These are phyloP conservation scores for Dactylorhiza incarnata DNA, from an alignment of 106 monocot genomes.

Conservation along the genomic window DNA sequence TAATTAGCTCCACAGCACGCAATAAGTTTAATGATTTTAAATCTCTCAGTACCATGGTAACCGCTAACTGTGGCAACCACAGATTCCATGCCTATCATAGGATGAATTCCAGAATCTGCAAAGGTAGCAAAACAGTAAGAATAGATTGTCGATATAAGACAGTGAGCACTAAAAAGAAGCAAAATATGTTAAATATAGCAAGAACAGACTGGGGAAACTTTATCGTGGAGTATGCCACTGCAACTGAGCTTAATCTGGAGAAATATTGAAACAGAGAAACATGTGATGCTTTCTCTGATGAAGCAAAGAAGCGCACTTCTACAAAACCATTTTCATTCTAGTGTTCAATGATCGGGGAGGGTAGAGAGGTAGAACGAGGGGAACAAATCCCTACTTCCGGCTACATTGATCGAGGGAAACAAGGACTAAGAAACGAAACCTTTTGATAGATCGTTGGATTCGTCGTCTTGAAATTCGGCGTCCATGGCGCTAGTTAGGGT, in stretches of 20 bases:
- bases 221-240: not conserved
- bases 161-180: not conserved
- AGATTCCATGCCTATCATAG: constrained; percentile 58
- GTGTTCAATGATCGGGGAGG: too few species aligned
- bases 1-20: constrained; percentile 64
- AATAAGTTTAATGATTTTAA: constrained; percentile 84
- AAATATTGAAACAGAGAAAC: not conserved
- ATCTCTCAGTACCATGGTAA: constrained; percentile 77
- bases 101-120: constrained; percentile 3
- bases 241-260: not conserved
- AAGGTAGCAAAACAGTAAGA: not conserved
- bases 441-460: not conserved
- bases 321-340: not conserved
- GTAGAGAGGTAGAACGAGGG: not conserved
- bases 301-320: not conserved
- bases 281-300: not conserved
- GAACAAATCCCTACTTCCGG: not conserved
- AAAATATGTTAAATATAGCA: not conserved
- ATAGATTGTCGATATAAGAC: not conserved
- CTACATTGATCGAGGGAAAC: not conserved
- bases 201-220: not conserved
- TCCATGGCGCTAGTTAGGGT: constrained; percentile 3
- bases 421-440: not conserved
- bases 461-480: not conserved
- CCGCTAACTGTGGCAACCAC: constrained; percentile 82